phyloP scores from a whole-genome alignment of 106 monocot genomes.

The Agapanthus africanus region DNA sequence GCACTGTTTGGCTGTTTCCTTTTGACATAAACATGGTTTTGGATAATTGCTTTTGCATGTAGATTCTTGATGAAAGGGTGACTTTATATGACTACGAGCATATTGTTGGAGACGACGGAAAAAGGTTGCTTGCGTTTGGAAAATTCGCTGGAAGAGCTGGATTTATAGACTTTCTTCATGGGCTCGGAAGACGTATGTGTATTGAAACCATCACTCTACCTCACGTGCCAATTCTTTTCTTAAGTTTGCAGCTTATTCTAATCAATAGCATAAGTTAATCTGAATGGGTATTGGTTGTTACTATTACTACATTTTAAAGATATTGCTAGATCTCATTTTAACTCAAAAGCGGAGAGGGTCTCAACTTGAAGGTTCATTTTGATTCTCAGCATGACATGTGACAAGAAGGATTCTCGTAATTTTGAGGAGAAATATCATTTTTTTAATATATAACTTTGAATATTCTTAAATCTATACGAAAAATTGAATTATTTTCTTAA shows the following conservation, averaged over 20 bases:
- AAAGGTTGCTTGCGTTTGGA: constrained; percentile 89
- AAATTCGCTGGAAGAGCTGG: constrained; percentile 99
- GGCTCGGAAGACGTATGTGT: constrained; percentile 72
- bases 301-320: no score
- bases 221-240: background rate
- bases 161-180: constrained; percentile 84
- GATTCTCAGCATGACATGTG: no score
- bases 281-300: background rate
- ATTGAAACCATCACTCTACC: background rate
- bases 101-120: constrained; percentile 80
- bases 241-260: background rate
- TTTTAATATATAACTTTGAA: no score
- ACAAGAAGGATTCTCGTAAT: no score
- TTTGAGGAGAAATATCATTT: no score
- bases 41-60: background rate
- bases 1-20: no score
- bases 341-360: no score
- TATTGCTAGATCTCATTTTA: no score
- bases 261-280: background rate
- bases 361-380: no score
- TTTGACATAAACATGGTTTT: background rate
- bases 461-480: no score
- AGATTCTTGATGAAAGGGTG: constrained; percentile 67
- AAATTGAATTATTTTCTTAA: no score
- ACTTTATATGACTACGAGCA: constrained; percentile 94